phyloP scores from a whole-genome alignment of 2,329 filamentous ascomycete genomes.

The Claviceps monticola region DNA sequence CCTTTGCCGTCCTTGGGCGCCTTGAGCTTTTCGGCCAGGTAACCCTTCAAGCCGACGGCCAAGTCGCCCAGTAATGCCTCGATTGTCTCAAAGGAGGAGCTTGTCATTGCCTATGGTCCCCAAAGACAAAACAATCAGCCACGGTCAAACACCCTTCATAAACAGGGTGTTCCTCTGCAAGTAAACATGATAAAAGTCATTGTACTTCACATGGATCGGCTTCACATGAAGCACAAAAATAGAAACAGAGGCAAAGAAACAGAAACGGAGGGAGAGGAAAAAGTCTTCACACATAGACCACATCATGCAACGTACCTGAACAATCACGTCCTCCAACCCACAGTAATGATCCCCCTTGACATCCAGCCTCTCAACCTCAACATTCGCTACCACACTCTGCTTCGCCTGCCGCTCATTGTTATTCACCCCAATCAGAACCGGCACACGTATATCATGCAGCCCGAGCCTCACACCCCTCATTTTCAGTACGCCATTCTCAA shows the following conservation, averaged over 20 bases:
- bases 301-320: constrained; percentile 35
- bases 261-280: no score
- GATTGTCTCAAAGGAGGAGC: constrained; percentile 47
- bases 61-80: constrained; percentile 43
- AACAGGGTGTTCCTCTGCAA: not conserved
- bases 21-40: constrained; percentile 19
- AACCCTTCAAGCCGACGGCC: constrained; percentile 30
- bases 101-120: constrained; percentile 31
- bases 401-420: constrained; percentile 51
- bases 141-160: not conserved
- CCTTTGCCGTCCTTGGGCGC: constrained; percentile 12
- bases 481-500: constrained; percentile 12
- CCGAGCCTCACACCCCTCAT: constrained; percentile 25
- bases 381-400: constrained; percentile 50
- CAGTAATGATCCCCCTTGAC: constrained; percentile 35
- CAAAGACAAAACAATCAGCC: not conserved
- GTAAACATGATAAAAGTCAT: not conserved
- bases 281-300: no score
- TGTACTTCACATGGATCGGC: not conserved
- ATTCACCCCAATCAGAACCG: constrained; percentile 60
- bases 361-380: constrained; percentile 44
- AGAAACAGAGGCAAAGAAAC: no score
- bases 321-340: constrained; percentile 43
- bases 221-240: not conserved
- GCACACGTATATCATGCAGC: constrained; percentile 45